Evolutionary conservation across 1,139 yeast species (phyloP).

Genomic region (Yamadazyma oceani): DNA sequence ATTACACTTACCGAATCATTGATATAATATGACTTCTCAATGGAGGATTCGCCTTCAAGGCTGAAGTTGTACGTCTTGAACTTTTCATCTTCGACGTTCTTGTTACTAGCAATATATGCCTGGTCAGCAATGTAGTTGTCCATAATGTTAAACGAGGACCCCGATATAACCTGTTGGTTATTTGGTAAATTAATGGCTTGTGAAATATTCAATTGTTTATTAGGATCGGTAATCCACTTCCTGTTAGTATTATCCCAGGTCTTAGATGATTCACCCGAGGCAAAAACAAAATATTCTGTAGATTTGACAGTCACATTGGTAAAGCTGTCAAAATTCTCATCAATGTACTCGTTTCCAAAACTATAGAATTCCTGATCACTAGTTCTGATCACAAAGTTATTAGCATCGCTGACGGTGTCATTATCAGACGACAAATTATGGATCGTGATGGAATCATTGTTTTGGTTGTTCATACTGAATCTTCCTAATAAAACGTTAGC

Average conservation of each 20-base stretch:
- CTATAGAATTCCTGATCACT: conserved; percentile 33
- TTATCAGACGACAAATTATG: conserved; percentile 33
- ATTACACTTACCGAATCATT: conserved; percentile 52
- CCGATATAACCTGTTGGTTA: conserved; percentile 36
- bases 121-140: conserved; percentile 32
- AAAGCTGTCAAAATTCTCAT: conserved; percentile 28
- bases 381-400: conserved; percentile 34
- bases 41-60: conserved; percentile 33
- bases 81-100: conserved; percentile 12
- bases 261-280: conserved; percentile 22
- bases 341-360: conserved; percentile 36
- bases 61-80: conserved; percentile 27
- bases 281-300: conserved; percentile 39
- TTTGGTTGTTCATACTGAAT: conserved; percentile 25
- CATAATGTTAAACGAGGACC: conserved; percentile 41
- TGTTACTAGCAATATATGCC: conserved; percentile 26
- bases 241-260: conserved; percentile 44
- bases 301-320: conserved; percentile 35
- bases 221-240: conserved; percentile 36
- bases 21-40: conserved; percentile 40
- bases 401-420: conserved; percentile 25
- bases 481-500: conserved; percentile 34
- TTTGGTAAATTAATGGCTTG: conserved; percentile 28
- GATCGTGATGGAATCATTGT: conserved; percentile 20
- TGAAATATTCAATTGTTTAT: conserved; percentile 37